Conservation (phyloP, 495 filamentous ascomycete species). For the Chaetomium cochliodes region DNA sequence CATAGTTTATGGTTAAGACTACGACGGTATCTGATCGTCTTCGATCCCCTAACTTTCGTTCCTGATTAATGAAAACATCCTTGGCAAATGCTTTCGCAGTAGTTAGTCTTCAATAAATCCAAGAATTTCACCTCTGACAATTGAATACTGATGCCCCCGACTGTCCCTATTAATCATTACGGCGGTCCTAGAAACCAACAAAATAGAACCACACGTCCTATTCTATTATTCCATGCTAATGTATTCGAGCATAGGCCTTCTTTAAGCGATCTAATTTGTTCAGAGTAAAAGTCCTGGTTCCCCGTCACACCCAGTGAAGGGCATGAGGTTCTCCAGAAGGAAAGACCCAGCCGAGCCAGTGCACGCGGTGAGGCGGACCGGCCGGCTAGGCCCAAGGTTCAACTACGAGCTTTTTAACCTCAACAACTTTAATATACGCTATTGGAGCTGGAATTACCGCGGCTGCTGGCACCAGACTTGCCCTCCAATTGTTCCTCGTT, state of each 20-base stretch:
- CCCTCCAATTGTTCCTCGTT: slow-evolving; percentile 58
- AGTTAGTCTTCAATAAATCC: slow-evolving; percentile 71
- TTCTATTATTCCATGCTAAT: slow-evolving; percentile 76
- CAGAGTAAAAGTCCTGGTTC: slow-evolving; percentile 14
- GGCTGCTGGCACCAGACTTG: slow-evolving; percentile 48
- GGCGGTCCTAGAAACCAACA: slow-evolving; percentile 51
- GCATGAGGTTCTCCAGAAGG: slow-evolving; percentile 62
- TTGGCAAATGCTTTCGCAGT: slow-evolving; percentile 73
- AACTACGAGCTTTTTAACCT: slow-evolving; percentile 41
- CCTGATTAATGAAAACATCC: slow-evolving; percentile 75
- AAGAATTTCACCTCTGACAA: slow-evolving; percentile 74
- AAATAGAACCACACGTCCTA: slow-evolving; percentile 61
- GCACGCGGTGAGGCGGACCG: slow-evolving; percentile 61
- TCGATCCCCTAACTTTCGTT: slow-evolving; percentile 75
- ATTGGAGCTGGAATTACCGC: slow-evolving; percentile 41
- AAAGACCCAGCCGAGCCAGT: slow-evolving; percentile 63
- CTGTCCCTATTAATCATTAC: slow-evolving; percentile 73
- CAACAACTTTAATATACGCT: slow-evolving; percentile 44
- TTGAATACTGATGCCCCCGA: slow-evolving; percentile 67
- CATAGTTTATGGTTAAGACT: slow-evolving; percentile 77
- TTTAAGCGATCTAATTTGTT: slow-evolving; percentile 28
- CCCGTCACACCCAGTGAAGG: slow-evolving; percentile 11
- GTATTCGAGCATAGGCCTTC: slow-evolving; percentile 71
- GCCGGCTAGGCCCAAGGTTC: slow-evolving; percentile 34
- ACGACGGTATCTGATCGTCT: slow-evolving; percentile 75